Evolutionary conservation across 148 eudicot genomes (phyloP).

Genomic region (Linanthus parryae): DNA sequence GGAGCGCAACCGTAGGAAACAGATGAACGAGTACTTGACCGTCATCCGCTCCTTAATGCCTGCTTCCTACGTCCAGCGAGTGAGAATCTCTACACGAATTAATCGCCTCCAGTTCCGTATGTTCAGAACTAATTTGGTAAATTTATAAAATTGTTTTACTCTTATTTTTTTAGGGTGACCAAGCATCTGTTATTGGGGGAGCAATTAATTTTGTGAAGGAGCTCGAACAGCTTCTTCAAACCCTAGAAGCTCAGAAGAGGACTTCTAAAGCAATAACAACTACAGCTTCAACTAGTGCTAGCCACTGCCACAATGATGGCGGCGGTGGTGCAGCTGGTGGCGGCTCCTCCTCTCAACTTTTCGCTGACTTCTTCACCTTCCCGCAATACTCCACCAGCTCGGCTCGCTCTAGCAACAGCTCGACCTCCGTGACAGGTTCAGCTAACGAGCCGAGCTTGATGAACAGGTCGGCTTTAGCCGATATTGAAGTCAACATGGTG

Average conservation of each 20-base stretch:
- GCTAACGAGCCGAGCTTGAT: neutral
- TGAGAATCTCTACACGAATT: slow-evolving; percentile 9
- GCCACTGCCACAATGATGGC: too few species aligned
- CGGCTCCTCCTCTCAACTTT: slow-evolving; percentile 21
- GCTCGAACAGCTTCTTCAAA: slow-evolving; percentile 65
- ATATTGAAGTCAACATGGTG: slow-evolving; percentile 63
- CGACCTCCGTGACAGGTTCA: neutral
- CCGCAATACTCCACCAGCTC: slow-evolving; percentile 51
- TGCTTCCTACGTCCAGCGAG: slow-evolving; percentile 71
- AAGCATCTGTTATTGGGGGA: slow-evolving; percentile 90
- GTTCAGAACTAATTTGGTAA: neutral
- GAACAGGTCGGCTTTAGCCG: slow-evolving; percentile 23
- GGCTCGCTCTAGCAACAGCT: neutral
- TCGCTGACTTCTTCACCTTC: slow-evolving; percentile 47
- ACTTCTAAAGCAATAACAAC: slow-evolving; percentile 1
- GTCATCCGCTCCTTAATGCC: slow-evolving; percentile 78
- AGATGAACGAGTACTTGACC: slow-evolving; percentile 87
- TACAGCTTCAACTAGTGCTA: too few species aligned
- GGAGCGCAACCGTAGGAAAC: slow-evolving; percentile 81
- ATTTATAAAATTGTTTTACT: neutral
- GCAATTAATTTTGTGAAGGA: slow-evolving; percentile 89
- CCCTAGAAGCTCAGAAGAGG: slow-evolving; percentile 40
- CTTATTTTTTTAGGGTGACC: slow-evolving; percentile 89
- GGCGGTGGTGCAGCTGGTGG: too few species aligned
- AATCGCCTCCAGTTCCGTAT: neutral